Percentiles rank a stretch among this genome's conserved stretches.
These are phyloP conservation scores for Cyclocybe cylindracea DNA, from an alignment of 768 basidiomycete species.

Conservation along the genomic window DNA sequence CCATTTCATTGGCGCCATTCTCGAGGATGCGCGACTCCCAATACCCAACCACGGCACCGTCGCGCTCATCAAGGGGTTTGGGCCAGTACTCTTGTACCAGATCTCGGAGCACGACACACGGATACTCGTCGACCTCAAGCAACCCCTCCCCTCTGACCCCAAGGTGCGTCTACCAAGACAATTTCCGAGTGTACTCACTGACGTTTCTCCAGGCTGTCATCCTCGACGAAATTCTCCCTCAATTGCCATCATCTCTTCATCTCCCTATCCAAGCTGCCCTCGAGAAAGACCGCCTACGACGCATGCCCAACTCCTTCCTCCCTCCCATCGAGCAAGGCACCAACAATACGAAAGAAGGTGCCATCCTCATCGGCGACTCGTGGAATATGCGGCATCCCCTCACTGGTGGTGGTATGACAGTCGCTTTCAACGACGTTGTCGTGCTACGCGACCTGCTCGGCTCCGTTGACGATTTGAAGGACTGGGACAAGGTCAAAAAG, in stretches of 20 bases:
- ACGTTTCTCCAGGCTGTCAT: slow-evolving; percentile 59
- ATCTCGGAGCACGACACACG: slow-evolving; percentile 88
- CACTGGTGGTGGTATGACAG: slow-evolving; percentile 98
- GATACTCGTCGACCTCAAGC: slow-evolving; percentile 89
- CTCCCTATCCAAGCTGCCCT: slow-evolving; percentile 65
- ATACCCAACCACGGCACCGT: slow-evolving; percentile 84
- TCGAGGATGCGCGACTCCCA: slow-evolving; percentile 75
- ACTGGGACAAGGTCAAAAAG: slow-evolving; percentile 53
- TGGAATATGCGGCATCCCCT: slow-evolving; percentile 99
- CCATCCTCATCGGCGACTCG: slow-evolving; percentile 88
- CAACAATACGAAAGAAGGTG: slow-evolving; percentile 58
- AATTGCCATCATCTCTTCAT: slow-evolving; percentile 77
- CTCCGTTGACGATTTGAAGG: slow-evolving; percentile 38
- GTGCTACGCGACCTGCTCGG: slow-evolving; percentile 64
- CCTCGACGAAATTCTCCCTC: slow-evolving; percentile 69
- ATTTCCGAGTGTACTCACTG: background rate
- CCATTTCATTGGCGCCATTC: slow-evolving; percentile 83
- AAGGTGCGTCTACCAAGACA: slow-evolving; percentile 47
- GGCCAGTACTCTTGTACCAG: slow-evolving; percentile 93
- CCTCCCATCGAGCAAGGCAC: slow-evolving; percentile 73
- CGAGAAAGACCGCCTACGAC: slow-evolving; percentile 77
- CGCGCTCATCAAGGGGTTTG: slow-evolving; percentile 73
- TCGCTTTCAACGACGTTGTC: slow-evolving; percentile 86
- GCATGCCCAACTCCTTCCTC: slow-evolving; percentile 96
- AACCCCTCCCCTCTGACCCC: slow-evolving; percentile 79